Evolutionary conservation across 2,329 filamentous ascomycete species (phyloP), one percentile per base, ranked within the genome.

Genomic region (Fusarium drepaniforme): DNA sequence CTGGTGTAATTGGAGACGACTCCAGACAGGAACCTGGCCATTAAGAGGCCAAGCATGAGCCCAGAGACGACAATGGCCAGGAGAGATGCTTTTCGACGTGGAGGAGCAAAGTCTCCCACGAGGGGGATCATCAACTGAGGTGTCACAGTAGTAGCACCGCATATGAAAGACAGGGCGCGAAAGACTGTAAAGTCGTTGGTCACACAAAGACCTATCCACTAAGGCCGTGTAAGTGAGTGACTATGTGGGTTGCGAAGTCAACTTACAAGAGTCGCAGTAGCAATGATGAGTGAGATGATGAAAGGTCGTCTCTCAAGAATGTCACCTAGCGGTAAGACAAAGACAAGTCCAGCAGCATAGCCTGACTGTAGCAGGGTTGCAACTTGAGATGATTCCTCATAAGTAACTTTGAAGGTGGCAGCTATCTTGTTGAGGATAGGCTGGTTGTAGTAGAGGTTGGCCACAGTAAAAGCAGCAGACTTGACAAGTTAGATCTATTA

Each of bases 361-460:
- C 94, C 94, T 2, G 93, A 92, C 81, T 97, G 94, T 82, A 93
- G 91, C 51, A 95, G 84, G 0, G 94, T 96, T 1, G 94, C 93
- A 28, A 96, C 91, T 46, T 86, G 83, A 1, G 89, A 89, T 0
- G 93, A 90, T 64, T 88, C 86, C 77, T 94, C 93, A 78, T 94
- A 93, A 11, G 87, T 88, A 58, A 96, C 92, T 64, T 88, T 79
- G 78, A 97, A 96, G 18, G 93, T 92, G 12, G 86, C 81, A 0
- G 94, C 93, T 46, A 97, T 87, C 61, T 93, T 90, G 79, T 95
- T 94, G 28, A 96, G 85, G 57, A 96, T 93, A 0, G 94, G 93
- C 77, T 96, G 93, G 69, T 90, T 94, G 82, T 96, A 95, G 83
- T 96, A 96, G 4, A 96, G 85, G 76, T 96, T 96, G 21, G 93